Evolutionary conservation across 345 rosid species (phyloP), one percentile per base, ranked within the genome.

Genomic region (Barbarea vulgaris): DNA sequence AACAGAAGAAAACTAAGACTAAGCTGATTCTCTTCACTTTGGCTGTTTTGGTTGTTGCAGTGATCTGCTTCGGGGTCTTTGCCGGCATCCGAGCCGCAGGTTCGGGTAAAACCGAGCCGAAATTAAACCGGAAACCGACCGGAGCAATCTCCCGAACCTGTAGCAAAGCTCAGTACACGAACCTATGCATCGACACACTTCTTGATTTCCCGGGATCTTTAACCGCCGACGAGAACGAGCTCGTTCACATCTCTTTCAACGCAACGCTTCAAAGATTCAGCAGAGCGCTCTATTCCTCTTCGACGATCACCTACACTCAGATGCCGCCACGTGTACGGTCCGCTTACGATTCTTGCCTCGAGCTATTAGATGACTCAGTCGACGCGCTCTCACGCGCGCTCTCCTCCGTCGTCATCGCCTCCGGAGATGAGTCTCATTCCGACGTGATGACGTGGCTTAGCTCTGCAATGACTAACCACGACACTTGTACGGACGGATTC

Each of bases 371-470:
- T 3, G 94, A 95, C 64, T 86, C 99, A 1, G 80, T 95, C 4
- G 90, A 89, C 81, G 91, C 93, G 3, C 89, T 95, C 60, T 66
- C 88, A 0, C 88, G 86, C 50, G 84, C 99, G 0, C 90, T 93
- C 24, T 64, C 82, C 82, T 54, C 80, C 37, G 85, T 94, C 63
- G 88, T 90, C 31, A 18, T 30, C 4, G 15, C 6, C 1, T 48
- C 67, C 18, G 41, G 37, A 21, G 66, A 51, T 1, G 81, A 68
- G 34, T 69, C 66, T 67, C 30, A 25, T 6, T 60, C 86, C 68
- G 99, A 95, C 60, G 98, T 93, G 53, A 50, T 81, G 85, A 95
- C 97, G 73, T 95, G 98, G 99, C 94, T 95, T 36, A 95, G 99
- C 87, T 83, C 96, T 0, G 90, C 99, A 5, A 66, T 95, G 86